Percentiles rank a stretch among this genome's conserved stretches.
phyloP scores from a whole-genome alignment of 192 early-diverging fungal genomes.

The Phlyctochytrium arcticum region DNA sequence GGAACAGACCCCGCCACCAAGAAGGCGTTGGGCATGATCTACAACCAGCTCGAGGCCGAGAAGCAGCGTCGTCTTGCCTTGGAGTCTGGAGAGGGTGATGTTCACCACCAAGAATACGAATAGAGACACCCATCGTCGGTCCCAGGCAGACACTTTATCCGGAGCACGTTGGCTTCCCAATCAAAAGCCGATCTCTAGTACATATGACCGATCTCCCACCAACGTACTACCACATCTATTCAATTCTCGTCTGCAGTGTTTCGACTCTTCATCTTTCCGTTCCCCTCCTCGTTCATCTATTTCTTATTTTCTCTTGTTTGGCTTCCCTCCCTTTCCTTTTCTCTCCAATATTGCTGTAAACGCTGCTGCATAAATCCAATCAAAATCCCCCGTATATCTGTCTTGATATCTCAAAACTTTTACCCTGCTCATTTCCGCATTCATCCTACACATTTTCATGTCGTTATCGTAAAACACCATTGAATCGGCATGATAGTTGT shows the following conservation, averaged over 20 bases:
- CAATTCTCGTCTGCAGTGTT: not conserved
- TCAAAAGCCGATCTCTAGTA: not conserved
- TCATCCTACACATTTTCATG: too few relatives aligned
- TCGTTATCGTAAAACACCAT: too few relatives aligned
- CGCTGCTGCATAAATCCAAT: too few relatives aligned
- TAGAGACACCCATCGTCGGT: too few relatives aligned
- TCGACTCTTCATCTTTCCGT: not conserved
- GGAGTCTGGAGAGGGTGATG: not conserved
- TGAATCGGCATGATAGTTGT: too few relatives aligned
- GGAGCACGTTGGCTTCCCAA: too few relatives aligned
- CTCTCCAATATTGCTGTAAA: too few relatives aligned
- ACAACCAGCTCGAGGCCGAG: conserved; percentile 19
- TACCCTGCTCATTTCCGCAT: too few relatives aligned
- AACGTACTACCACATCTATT: not conserved
- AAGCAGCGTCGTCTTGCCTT: conserved; percentile 5
- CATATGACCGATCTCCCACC: not conserved
- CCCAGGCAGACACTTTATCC: too few relatives aligned
- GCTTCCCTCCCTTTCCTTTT: too few relatives aligned
- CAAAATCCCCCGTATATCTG: too few relatives aligned
- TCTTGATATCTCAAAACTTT: too few relatives aligned
- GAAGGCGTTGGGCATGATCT: conserved; percentile 47
- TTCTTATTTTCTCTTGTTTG: not conserved
- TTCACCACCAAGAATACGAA: not conserved
- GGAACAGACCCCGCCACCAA: conserved; percentile 82
- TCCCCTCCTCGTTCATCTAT: not conserved